These are phyloP conservation scores for Aureobasidium sp. DNA, from an alignment of 2,329 filamentous ascomycete genomes.

Conservation along the genomic window DNA sequence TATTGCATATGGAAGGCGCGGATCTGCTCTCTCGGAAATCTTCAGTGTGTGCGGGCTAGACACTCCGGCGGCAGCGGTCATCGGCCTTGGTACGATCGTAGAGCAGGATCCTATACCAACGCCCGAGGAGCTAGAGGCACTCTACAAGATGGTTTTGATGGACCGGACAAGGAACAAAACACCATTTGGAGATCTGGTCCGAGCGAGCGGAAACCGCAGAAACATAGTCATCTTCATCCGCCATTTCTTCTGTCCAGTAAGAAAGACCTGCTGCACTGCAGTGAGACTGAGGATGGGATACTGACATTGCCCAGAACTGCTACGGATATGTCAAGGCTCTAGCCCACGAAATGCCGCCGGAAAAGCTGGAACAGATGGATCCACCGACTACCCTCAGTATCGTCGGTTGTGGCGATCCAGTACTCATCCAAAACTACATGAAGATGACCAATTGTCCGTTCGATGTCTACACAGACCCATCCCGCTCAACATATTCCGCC, in stretches of 20 bases:
- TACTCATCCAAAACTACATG: slow-evolving; percentile 24
- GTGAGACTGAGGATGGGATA: background rate
- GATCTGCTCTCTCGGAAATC: background rate
- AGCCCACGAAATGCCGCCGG: slow-evolving; percentile 20
- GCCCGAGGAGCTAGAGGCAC: background rate
- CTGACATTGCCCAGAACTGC: background rate
- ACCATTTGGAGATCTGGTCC: background rate
- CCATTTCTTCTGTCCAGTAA: slow-evolving; percentile 30
- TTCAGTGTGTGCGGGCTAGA: background rate
- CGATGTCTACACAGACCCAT: slow-evolving; percentile 26
- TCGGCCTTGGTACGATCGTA: background rate
- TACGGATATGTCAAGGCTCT: slow-evolving; percentile 21
- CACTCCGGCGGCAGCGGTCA: background rate
- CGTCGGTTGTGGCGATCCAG: slow-evolving; percentile 28
- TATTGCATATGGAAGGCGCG: background rate
- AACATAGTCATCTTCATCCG: slow-evolving; percentile 32
- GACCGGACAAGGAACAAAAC: background rate
- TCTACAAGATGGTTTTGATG: background rate
- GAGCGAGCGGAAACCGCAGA: background rate
- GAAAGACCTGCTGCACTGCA: background rate
- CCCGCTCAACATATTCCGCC: slow-evolving; percentile 23
- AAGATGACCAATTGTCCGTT: slow-evolving; percentile 24
- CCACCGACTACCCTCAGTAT: slow-evolving; percentile 24
- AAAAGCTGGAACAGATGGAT: slow-evolving; percentile 17
- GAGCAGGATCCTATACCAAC: slow-evolving; percentile 1